Evolutionary conservation across 208 protist genomes (phyloP), one percentile per base, ranked within the genome.

Genomic region (Lotmaria passim): DNA sequence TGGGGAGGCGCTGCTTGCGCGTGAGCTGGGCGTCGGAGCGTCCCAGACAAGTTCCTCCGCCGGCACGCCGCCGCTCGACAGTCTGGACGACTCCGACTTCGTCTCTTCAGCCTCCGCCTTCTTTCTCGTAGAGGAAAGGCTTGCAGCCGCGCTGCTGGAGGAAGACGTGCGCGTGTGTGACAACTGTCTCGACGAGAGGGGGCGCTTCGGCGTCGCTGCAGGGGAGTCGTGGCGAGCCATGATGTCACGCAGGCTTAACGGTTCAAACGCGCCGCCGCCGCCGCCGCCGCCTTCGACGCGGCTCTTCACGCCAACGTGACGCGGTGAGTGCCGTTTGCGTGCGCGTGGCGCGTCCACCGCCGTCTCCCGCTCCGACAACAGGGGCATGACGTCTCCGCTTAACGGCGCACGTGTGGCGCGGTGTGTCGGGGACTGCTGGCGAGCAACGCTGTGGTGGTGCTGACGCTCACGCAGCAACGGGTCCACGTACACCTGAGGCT

Each of bases 31-130:
- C 38, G 44, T 62, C 10, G 50, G 12, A 19, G 28, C 57, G 38
- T 64, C 70, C 62, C 62, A 76, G 26, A 76, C 34, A 28, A 76
- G 47, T 3, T 69, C 62, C 24, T 76, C 62, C n/a, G 70, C 62
- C 28, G 62, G 39, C 26, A 76, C 70, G 0, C 70, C 70, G 14
- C 47, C 70, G 39, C 61, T 76, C 7, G 70, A 76, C 31, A 41
- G 38, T 21, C 24, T 17, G 12, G 70, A 69, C 19, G 61, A 63
- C 36, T 39, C 56, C 28, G 55, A 33, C 19, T 0, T 17, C 1
- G 52, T 17, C 30, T 64, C 59, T 10, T 51, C 39, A 4, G 0
- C 26, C 21, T 2, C 28, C 39, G 11, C 38, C 57, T 43, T 24
- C 23, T n/a, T n/a, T n/a, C n/a, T n/a, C n/a, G n/a, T n/a, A n/a